Conservation (phyloP, 2,329 filamentous ascomycete species). For the Aspergillus pseudotamarii region DNA sequence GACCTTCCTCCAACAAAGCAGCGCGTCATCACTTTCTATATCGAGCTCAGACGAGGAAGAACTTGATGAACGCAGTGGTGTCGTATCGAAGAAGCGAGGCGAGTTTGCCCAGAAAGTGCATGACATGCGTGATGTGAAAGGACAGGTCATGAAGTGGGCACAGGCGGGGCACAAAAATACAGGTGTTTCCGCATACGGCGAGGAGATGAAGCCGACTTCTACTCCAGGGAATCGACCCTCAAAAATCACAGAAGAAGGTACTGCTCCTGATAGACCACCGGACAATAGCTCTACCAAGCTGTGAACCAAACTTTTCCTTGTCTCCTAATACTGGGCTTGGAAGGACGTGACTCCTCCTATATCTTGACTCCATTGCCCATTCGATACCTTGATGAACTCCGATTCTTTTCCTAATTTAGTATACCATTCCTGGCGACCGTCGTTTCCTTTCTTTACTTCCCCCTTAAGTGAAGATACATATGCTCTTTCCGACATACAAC, state of each 20-base stretch:
- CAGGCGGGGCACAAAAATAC: constrained; percentile 28
- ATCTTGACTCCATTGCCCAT: neutral
- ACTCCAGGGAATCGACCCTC: neutral
- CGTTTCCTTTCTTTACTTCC: neutral
- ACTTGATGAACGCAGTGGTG: constrained; percentile 48
- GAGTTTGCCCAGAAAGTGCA: constrained; percentile 34
- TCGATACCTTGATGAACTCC: neutral
- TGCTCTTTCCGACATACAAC: neutral
- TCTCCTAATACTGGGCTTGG: neutral
- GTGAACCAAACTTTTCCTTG: neutral
- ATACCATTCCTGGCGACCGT: neutral
- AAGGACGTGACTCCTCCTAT: neutral
- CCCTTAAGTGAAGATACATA: neutral
- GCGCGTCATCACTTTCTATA: constrained; percentile 50
- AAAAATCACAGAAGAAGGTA: neutral
- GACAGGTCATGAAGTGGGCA: constrained; percentile 40
- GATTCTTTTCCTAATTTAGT: neutral
- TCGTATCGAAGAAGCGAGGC: constrained; percentile 26
- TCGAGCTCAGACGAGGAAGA: constrained; percentile 62
- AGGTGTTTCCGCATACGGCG: neutral
- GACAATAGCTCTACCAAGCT: neutral
- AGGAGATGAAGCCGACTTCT: neutral
- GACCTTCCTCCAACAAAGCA: constrained; percentile 58
- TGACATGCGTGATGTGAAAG: constrained; percentile 41
- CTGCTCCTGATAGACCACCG: neutral